Conservation (phyloP, 169 alveolate genomes). For the Theileria sp. region DNA sequence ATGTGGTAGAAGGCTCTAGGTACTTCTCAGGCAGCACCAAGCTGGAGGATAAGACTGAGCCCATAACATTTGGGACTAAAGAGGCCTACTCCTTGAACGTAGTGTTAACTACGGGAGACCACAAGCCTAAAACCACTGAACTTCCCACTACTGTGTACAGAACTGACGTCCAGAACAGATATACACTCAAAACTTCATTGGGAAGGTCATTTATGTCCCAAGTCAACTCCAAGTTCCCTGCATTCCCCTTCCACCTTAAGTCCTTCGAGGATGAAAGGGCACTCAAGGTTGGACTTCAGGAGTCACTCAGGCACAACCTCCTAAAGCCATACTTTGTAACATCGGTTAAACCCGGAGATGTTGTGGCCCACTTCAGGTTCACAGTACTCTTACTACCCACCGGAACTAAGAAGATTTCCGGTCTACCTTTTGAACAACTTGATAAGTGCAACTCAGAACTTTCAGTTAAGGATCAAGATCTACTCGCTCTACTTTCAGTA, state of each 20-base stretch:
- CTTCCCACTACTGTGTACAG: slow-evolving; percentile 89
- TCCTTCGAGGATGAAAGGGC: slow-evolving; percentile 80
- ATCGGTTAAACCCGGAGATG: slow-evolving; percentile 86
- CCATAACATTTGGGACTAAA: slow-evolving; percentile 89
- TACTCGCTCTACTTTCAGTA: slow-evolving; percentile 49
- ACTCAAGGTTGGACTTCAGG: slow-evolving; percentile 91
- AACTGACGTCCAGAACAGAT: slow-evolving; percentile 91
- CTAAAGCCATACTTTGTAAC: slow-evolving; percentile 91
- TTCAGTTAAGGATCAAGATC: slow-evolving; percentile 36
- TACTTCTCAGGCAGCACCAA: slow-evolving; percentile 78
- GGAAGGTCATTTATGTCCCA: slow-evolving; percentile 92
- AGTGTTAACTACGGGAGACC: slow-evolving; percentile 91
- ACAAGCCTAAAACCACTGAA: slow-evolving; percentile 89
- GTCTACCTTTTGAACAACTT: slow-evolving; percentile 62
- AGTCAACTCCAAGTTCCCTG: slow-evolving; percentile 84
- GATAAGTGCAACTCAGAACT: slow-evolving; percentile 47
- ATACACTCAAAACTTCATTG: slow-evolving; percentile 89
- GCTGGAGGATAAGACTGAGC: slow-evolving; percentile 89
- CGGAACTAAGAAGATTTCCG: slow-evolving; percentile 83
- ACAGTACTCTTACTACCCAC: slow-evolving; percentile 87
- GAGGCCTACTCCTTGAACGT: slow-evolving; percentile 93
- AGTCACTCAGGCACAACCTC: slow-evolving; percentile 93
- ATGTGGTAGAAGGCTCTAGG: slow-evolving; percentile 91
- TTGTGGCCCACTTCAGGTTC: slow-evolving; percentile 91
- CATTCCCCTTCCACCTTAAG: slow-evolving; percentile 79